Percentiles rank a stretch among this genome's conserved stretches.
phyloP scores from a whole-genome alignment of 306 rosid genomes.

The Inga laurina region DNA sequence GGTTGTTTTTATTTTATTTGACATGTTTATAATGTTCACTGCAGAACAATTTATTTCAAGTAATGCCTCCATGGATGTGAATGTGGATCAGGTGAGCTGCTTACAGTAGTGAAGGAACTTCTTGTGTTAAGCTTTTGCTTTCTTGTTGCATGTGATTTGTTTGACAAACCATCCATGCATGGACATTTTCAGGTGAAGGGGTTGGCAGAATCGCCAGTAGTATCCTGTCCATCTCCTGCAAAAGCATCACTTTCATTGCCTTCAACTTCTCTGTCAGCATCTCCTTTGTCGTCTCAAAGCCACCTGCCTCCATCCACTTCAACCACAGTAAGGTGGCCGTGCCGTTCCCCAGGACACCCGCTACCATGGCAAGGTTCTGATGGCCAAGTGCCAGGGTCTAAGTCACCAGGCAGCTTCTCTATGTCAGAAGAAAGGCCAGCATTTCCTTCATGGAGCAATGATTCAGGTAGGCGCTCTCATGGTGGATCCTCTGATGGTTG shows the following conservation, averaged over 20 bases:
- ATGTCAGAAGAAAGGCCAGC: constrained; percentile 68
- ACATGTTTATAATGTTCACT: constrained; percentile 29
- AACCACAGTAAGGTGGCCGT: constrained; percentile 57
- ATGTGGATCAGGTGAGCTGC: constrained; percentile 70
- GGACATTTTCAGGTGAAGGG: constrained; percentile 60
- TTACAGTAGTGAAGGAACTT: constrained; percentile 21
- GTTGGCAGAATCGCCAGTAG: constrained; percentile 48
- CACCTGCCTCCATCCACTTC: constrained; percentile 58
- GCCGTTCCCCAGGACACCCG: constrained; percentile 71
- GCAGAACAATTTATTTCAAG: constrained; percentile 73
- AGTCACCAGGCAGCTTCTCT: constrained; percentile 62
- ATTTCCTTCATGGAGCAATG: constrained; percentile 72
- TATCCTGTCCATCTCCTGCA: constrained; percentile 59
- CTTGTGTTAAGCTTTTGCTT: neutral
- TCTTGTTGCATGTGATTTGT: constrained; percentile 18
- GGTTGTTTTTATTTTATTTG: constrained; percentile 32
- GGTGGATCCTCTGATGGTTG: constrained; percentile 94
- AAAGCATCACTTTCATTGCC: constrained; percentile 57
- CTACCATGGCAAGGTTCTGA: constrained; percentile 66
- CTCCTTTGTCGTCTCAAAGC: constrained; percentile 69
- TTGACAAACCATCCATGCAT: constrained; percentile 1
- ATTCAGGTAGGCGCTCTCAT: constrained; percentile 60
- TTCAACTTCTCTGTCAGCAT: constrained; percentile 64
- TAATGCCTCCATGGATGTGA: constrained; percentile 66
- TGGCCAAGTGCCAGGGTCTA: constrained; percentile 50